A percentile compares a stretch with the other conserved stretches of the same genome.
phyloP scores from a whole-genome alignment of 495 filamentous ascomycete species.

The Cryomyces minteri region DNA sequence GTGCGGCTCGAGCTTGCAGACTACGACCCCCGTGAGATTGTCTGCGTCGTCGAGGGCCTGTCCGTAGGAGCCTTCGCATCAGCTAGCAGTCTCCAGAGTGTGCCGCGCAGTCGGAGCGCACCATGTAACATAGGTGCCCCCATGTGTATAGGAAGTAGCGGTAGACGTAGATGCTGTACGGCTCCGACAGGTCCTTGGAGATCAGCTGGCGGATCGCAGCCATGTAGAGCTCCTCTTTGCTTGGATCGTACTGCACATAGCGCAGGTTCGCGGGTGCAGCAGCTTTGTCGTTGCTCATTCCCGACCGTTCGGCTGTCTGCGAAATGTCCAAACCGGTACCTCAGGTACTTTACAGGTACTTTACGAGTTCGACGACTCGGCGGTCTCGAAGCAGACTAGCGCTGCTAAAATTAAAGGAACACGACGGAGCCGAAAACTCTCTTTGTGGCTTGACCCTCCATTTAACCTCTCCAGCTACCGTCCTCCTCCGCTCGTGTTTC shows the following conservation, averaged over 20 bases:
- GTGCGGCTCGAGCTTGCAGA: conserved; percentile 88
- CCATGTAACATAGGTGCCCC: conserved; percentile 90
- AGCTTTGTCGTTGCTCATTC: conserved; percentile 5
- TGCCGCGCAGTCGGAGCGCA: conserved; percentile 14
- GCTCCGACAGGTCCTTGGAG: conserved; percentile 91
- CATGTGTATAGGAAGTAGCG: conserved; percentile 98
- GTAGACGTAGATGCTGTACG: conserved; percentile 99
- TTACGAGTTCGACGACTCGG: too few relatives aligned
- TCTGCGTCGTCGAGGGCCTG: conserved; percentile 45
- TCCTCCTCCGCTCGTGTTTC: too few relatives aligned
- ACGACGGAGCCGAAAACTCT: too few relatives aligned
- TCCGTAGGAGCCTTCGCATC: background rate
- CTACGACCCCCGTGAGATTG: conserved; percentile 68
- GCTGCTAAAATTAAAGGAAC: too few relatives aligned
- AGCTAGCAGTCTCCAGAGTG: background rate
- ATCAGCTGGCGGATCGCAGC: conserved; percentile 82
- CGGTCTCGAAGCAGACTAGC: too few relatives aligned
- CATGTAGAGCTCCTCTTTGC: conserved; percentile 64
- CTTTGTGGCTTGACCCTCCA: too few relatives aligned
- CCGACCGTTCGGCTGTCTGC: background rate
- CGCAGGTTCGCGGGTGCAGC: conserved; percentile 32
- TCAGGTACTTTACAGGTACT: too few relatives aligned
- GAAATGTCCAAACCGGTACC: too few relatives aligned
- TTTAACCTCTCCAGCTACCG: too few relatives aligned
- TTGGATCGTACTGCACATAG: conserved; percentile 70